These are phyloP conservation scores for Plectranthus barbatus DNA, from an alignment of 257 asterid genomes.

Conservation along the genomic window DNA sequence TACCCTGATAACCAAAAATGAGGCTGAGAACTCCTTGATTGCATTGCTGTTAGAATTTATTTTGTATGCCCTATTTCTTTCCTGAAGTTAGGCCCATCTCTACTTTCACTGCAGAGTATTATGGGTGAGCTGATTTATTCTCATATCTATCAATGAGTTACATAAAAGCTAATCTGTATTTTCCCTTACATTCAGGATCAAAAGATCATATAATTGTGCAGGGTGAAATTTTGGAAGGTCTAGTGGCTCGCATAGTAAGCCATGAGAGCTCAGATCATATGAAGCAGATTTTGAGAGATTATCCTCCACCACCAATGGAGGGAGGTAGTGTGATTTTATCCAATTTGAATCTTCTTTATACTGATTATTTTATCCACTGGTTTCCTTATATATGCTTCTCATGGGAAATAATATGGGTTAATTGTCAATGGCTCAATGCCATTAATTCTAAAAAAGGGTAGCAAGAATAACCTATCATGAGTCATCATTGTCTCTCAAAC, in stretches of 20 bases:
- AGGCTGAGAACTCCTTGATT: neutral
- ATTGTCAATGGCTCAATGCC: neutral
- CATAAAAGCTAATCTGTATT: conserved; percentile 7
- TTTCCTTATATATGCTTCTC: conserved; percentile 4
- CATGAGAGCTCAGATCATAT: conserved; percentile 67
- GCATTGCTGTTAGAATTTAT: neutral
- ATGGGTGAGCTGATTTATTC: neutral
- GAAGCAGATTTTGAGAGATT: conserved; percentile 70
- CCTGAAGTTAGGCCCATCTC: neutral
- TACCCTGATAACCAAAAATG: neutral
- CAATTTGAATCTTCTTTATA: neutral
- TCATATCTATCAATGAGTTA: neutral
- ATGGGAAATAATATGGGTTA: neutral
- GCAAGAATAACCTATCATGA: neutral
- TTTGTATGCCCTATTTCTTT: neutral
- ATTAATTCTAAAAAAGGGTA: neutral
- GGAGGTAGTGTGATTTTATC: conserved; percentile 43
- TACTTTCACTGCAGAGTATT: neutral
- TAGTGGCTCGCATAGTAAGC: conserved; percentile 88
- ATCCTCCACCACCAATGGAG: conserved; percentile 59
- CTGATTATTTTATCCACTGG: neutral
- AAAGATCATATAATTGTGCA: conserved; percentile 81
- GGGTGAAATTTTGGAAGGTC: conserved; percentile 98
- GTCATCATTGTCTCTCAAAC: neutral
- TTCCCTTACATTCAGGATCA: conserved; percentile 50